These are phyloP conservation scores for Talaromyces sp. DNA, from an alignment of 2,329 filamentous ascomycete species.

Conservation along the genomic window DNA sequence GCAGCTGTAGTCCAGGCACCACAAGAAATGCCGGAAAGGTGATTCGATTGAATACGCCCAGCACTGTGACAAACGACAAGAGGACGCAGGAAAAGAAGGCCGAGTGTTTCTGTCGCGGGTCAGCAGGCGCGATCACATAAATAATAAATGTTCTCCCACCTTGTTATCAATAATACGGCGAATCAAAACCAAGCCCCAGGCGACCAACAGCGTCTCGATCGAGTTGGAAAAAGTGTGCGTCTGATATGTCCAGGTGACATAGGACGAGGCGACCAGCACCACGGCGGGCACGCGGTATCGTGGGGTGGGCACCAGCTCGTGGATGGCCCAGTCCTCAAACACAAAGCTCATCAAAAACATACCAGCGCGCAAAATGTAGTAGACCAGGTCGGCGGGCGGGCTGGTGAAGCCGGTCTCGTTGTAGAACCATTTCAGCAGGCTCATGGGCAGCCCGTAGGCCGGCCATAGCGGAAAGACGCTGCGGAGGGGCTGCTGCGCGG, in stretches of 20 bases:
- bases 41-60: constrained; percentile 92
- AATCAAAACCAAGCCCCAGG: constrained; percentile 90
- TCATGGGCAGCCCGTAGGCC: constrained; percentile 89
- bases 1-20: constrained; percentile 72
- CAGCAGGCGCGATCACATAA: background rate
- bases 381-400: constrained; percentile 71
- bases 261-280: constrained; percentile 85
- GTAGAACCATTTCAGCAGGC: constrained; percentile 86
- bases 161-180: constrained; percentile 75
- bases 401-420: constrained; percentile 74
- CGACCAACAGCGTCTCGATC: constrained; percentile 84
- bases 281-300: constrained; percentile 67
- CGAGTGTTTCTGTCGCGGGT: constrained; percentile 56
- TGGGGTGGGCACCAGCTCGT: constrained; percentile 77
- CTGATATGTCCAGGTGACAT: constrained; percentile 98
- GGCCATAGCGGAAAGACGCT: constrained; percentile 61
- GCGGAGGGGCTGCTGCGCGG: constrained; percentile 76
- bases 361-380: constrained; percentile 78
- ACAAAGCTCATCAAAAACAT: constrained; percentile 97
- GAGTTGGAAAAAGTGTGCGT: constrained; percentile 98
- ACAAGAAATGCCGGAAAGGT: constrained; percentile 92
- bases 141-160: constrained; percentile 39
- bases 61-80: constrained; percentile 73
- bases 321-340: constrained; percentile 92
- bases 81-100: constrained; percentile 70